phyloP scores from a whole-genome alignment of 192 early-diverging fungal genomes.

The Polychytrium aggregatum region DNA sequence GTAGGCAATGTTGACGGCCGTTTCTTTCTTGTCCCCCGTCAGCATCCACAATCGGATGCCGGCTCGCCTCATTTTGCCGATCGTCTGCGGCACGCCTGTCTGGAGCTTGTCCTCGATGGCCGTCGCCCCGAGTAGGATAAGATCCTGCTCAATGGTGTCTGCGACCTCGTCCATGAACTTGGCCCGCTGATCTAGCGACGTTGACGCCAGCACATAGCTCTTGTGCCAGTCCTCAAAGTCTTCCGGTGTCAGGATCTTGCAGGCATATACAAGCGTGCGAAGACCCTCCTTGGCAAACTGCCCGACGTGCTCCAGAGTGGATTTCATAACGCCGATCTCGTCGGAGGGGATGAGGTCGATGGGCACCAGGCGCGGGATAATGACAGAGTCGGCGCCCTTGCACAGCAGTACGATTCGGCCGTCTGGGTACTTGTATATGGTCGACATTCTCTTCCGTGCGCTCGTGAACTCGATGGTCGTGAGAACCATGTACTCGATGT shows the following conservation, averaged over 20 bases:
- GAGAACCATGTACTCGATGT: constrained; percentile 20
- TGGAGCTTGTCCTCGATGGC: constrained; percentile 96
- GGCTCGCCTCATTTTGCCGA: constrained; percentile 82
- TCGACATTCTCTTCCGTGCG: constrained; percentile 25
- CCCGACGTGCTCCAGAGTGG: constrained; percentile 92
- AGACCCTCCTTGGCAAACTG: constrained; percentile 95
- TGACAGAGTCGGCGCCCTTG: constrained; percentile 30
- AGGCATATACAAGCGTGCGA: constrained; percentile 83
- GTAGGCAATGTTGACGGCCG: constrained; percentile 88
- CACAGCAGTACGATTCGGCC: constrained; percentile 20
- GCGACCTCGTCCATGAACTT: constrained; percentile 55
- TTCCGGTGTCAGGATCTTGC: constrained; percentile 67
- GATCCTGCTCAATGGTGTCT: constrained; percentile 62
- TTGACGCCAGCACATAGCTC: neutral
- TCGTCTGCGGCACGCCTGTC: constrained; percentile 78
- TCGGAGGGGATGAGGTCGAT: constrained; percentile 95
- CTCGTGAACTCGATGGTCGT: constrained; percentile 24
- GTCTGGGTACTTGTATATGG: constrained; percentile 21
- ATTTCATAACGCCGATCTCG: constrained; percentile 89
- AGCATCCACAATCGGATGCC: constrained; percentile 96
- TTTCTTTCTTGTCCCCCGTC: constrained; percentile 96
- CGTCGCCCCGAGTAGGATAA: constrained; percentile 85
- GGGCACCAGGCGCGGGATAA: constrained; percentile 37
- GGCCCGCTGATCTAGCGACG: constrained; percentile 34
- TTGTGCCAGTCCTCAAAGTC: constrained; percentile 14